Evolutionary conservation across 805 yeast genomes (phyloP), one percentile per base, ranked within the genome.

Genomic region (Blastobotrys robertii): DNA sequence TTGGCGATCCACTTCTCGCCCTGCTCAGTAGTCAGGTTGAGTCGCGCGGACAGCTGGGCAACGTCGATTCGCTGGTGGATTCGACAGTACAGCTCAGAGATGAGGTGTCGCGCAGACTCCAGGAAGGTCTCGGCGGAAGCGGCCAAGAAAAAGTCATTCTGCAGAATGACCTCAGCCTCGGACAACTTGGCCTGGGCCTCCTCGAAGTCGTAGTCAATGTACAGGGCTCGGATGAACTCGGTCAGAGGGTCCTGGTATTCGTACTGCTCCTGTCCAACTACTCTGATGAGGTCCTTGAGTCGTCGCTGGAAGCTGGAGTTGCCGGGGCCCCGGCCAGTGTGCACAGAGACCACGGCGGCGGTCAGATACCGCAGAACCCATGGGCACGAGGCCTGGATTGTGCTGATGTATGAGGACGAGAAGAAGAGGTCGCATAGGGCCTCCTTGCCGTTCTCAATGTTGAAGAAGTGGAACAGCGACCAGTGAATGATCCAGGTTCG

Each of bases 401-500:
- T 73, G 45, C 79, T 73, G 47, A 79, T 60, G 58, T 77, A 77
- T 6, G 80, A 73, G 3, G 80, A 71, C 12, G 76, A 65, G 56
- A 77, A 70, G 59, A 76, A 76, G 41, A 76, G 56, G 48, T 80
- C 84, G 44, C 73, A 66, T 45, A 80, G 62, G 37, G 67, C 66
- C 42, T 75, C 80, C 28, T 69, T 55, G 8, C 81, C 80, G 43
- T 68, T 65, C 42, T 68, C 74, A 38, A 61, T 59, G 54, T 72
- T 70, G 69, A 76, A 76, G 54, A 73, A 76, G 49, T 79, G 77
- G 67, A 77, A 79, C 47, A 80, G 63, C 1, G 81, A 66, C 78
- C 83, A 79, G 63, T 79, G 85, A 55, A 79, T 73, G 46, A 79
- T 63, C 83, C 84, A 79, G 30, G 79, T 70, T 56, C 82, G 73